Evolutionary conservation across 371 early-diverging fungal genomes (phyloP).

Genomic region (Funneliformis caledonium): DNA sequence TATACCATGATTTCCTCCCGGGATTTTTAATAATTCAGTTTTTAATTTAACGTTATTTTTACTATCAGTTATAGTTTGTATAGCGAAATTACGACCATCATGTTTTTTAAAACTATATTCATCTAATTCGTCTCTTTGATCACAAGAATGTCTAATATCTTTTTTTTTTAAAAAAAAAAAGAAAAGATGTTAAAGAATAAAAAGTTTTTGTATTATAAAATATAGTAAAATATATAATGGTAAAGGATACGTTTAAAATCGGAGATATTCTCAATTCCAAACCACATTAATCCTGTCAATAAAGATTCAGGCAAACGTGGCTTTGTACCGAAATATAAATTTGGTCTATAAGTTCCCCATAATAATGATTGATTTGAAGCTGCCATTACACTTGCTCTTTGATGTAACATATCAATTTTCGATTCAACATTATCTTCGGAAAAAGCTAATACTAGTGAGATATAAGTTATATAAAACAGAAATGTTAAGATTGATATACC

Average conservation of each 20-base stretch:
- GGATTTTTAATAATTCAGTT: slow-evolving; percentile 82
- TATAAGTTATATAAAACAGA: too few relatives aligned
- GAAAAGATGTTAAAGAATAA: neutral
- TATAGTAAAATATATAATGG: too few relatives aligned
- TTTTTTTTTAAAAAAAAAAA: neutral
- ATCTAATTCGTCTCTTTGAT: slow-evolving; percentile 77
- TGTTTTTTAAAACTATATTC: slow-evolving; percentile 90
- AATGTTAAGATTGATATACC: too few relatives aligned
- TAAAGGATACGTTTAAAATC: slow-evolving; percentile 57
- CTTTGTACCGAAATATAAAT: slow-evolving; percentile 93
- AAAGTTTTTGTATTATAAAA: neutral
- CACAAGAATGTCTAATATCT: slow-evolving; percentile 88
- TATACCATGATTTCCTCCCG: slow-evolving; percentile 62
- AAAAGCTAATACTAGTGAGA: too few relatives aligned
- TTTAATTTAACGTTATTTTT: slow-evolving; percentile 71
- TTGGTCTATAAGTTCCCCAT: slow-evolving; percentile 96
- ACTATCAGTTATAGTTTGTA: slow-evolving; percentile 77
- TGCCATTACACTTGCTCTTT: neutral
- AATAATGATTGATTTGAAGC: slow-evolving; percentile 50
- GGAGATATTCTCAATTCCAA: slow-evolving; percentile 65
- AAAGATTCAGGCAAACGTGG: slow-evolving; percentile 79
- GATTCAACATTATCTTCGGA: too few relatives aligned
- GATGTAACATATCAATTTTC: neutral
- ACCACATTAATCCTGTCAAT: slow-evolving; percentile 94
- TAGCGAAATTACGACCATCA: slow-evolving; percentile 83